phyloP scores from a whole-genome alignment of 805 yeast genomes.

The Hanseniaspora lachancei region DNA sequence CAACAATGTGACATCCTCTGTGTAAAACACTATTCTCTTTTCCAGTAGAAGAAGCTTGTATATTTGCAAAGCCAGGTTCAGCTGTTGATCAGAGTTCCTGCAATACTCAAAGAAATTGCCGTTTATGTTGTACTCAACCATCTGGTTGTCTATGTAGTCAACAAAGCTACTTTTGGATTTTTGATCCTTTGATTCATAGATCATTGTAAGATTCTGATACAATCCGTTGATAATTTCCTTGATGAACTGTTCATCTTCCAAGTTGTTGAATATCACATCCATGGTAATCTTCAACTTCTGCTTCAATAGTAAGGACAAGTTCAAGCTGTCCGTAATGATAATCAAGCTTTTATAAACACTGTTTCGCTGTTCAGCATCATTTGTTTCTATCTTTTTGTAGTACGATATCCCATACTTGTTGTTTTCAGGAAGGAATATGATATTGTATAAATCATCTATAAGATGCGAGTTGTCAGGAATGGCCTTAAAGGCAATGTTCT shows the following conservation, averaged over 20 bases:
- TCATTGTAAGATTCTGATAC: not conserved
- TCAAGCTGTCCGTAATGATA: constrained; percentile 2
- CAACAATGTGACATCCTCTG: constrained; percentile 6
- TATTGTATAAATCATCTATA: constrained; percentile 5
- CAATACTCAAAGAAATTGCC: not conserved
- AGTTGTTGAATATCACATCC: constrained; percentile 7
- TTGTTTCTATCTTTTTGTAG: not conserved
- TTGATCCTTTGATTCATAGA: not conserved
- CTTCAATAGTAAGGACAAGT: not conserved
- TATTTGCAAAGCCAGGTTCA: not conserved
- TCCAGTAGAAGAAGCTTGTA: constrained; percentile 1
- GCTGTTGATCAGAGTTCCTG: not conserved
- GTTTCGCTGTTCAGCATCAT: constrained; percentile 3
- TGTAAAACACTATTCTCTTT: constrained; percentile 7
- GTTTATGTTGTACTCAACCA: constrained; percentile 2
- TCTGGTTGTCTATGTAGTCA: constrained; percentile 7
- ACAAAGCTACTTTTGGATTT: not conserved
- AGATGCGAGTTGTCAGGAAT: constrained; percentile 10
- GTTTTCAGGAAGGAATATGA: not conserved
- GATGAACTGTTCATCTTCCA: not conserved
- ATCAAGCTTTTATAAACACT: constrained; percentile 7
- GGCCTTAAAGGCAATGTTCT: constrained; percentile 3
- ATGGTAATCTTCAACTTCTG: constrained; percentile 4
- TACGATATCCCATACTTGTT: constrained; percentile 6
- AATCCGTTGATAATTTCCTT: not conserved